Base-by-base conservation (phyloP, 2,329 filamentous ascomycete species). In the Chalaropsis thielavioides region DNA sequence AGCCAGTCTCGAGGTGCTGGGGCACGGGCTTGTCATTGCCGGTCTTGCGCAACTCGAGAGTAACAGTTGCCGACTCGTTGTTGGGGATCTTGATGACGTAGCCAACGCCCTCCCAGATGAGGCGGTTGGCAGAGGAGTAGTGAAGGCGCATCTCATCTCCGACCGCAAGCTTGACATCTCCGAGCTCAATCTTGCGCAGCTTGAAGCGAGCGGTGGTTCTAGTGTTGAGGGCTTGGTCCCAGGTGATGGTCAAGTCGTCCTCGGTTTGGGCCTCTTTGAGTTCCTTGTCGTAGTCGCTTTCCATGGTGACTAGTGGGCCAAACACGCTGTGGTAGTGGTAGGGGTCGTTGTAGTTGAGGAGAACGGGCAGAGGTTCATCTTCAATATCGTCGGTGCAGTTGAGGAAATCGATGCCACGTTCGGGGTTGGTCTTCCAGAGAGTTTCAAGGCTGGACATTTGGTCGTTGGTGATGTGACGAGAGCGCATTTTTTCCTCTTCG, bases 31-130 rank as follows among this genome's bases (percentile, higher is more conserved):
- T 97, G 77, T 97, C 92, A 73, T 95, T 95, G 68, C 90, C 92
- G 68, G 94, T 92, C 71, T 94, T 90, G 70, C 94, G 89, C 72
- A 99, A 78, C 74, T 99, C 94, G 69, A 99, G 88, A 10, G 89
- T 95, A 63, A 99, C 94, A 74, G 99, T 92, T 72, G 99, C 94
- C 15, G 92, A 96, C 77, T 96, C 91, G 76, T 97, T 97, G 80
- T 99, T 97, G 24, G 94, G 95, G 67, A 99, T 97, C 78, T 99
- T 99, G 78, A 97, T 92, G 68, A 99, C 94, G 75, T 99, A 99
- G 69, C 94, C 94, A 41, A 99, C 94, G 44, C 94, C 94, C 74
- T 99, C 94, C 94, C 94, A 99, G 67, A 90, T 85, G 15, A 89
- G 83, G 51, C 92, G 89, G 75, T 97, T 94, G 69, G 95, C 94